Evolutionary conservation across 2,329 filamentous ascomycete species (phyloP), one percentile per base, ranked within the genome.

Genomic region (Fusarium longipes): DNA sequence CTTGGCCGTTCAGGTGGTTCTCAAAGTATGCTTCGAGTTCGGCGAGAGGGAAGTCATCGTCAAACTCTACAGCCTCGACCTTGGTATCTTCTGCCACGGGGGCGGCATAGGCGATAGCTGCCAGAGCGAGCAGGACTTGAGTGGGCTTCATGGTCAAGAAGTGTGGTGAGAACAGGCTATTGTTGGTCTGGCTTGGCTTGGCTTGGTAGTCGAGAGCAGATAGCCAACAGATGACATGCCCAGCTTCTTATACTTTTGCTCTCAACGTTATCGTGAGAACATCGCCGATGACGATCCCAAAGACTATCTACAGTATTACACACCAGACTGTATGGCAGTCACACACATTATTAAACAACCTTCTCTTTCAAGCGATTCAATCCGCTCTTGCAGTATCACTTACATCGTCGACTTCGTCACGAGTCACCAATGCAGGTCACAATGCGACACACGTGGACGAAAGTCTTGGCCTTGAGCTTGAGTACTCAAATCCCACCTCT

Each of bases 101-200:
- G 5, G 20, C 51, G 3, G 51, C 55, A 33, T 57, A 57, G 8
- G 10, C 39, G 14, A 57, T 27, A 3, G 51, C 32, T 2, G 51
- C 39, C 12, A 57, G 51, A 17, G 51, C 51, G 14, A 57, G 29
- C 8, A 57, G 55, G 27, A 39, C 12, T 9, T 38, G 32, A 18
- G 32, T 47, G 20, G 51, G 51, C 30, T 47, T 57, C 55, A 57
- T 57, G n/a, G 14, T 22, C 11, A 11, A 15, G 10, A 15, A 3
- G 11, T 5, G 4, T 18, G 5, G 10, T n/a, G 18, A 4, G 6
- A 18, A 27, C 20, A 10, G 15, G 8, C 27, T 27, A 3, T 8
- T 27, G 18, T 2, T 4, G 8, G 15, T 11, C 4, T 35, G 20
- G 33, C 17, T 11, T 40, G 6, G 10, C 14, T 7, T 20, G 4